Evolutionary conservation across 495 filamentous ascomycete genomes (phyloP).

Genomic region (Glarea lozoyensis): DNA sequence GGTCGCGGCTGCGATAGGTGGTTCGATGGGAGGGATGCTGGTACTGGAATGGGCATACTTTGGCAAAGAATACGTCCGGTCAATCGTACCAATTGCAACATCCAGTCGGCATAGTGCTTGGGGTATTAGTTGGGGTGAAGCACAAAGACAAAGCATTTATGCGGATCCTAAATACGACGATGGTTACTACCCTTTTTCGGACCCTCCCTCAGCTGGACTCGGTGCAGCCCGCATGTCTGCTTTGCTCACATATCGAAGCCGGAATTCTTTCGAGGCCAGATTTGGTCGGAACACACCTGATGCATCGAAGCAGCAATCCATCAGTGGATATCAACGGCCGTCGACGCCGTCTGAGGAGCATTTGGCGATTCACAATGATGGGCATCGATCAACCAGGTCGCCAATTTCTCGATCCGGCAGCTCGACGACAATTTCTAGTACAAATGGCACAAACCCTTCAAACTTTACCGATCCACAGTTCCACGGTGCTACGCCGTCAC

Average conservation of each 20-base stretch:
- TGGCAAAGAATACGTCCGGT: constrained; percentile 85
- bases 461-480: constrained; percentile 63
- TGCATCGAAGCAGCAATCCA: constrained; percentile 66
- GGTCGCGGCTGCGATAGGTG: constrained; percentile 83
- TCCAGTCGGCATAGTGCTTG: constrained; percentile 95
- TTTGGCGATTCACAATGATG: constrained; percentile 93
- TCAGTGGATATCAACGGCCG: constrained; percentile 56
- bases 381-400: constrained; percentile 52
- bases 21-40: constrained; percentile 98
- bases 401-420: constrained; percentile 14
- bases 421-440: constrained; percentile 6
- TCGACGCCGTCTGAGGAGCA: constrained; percentile 69
- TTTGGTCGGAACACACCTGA: constrained; percentile 93
- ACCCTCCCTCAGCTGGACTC: constrained; percentile 77
- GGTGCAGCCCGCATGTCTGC: constrained; percentile 96
- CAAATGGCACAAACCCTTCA: constrained; percentile 1
- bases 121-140: constrained; percentile 98
- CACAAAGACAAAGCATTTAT: constrained; percentile 96
- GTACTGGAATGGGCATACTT: constrained; percentile 96
- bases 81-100: constrained; percentile 89
- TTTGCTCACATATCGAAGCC: constrained; percentile 87
- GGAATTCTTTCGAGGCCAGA: constrained; percentile 91
- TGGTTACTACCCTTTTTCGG: constrained; percentile 80
- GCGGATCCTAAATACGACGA: constrained; percentile 97
- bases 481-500: constrained; percentile 46